Percentiles rank a stretch among this genome's conserved stretches.
phyloP scores from a whole-genome alignment of 345 rosid genomes.

The Turritis glabra region DNA sequence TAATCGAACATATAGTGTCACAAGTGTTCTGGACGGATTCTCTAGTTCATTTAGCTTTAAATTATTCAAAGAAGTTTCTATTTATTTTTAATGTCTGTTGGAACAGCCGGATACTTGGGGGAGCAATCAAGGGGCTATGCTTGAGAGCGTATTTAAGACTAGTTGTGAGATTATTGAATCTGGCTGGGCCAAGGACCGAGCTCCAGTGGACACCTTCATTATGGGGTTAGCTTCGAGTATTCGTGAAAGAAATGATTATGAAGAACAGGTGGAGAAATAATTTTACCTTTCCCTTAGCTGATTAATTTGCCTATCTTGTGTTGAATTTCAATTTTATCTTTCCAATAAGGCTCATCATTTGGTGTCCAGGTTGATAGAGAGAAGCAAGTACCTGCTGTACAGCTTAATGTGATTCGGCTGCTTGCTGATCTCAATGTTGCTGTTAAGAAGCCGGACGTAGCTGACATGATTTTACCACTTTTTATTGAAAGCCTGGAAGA shows the following conservation, averaged over 20 bases:
- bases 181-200: constrained; percentile 93
- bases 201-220: constrained; percentile 95
- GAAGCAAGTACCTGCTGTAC: constrained; percentile 77
- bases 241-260: constrained; percentile 89
- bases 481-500: constrained; percentile 97
- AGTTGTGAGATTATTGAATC: constrained; percentile 87
- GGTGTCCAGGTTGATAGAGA: constrained; percentile 76
- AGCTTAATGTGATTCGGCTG: constrained; percentile 85
- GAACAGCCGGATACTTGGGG: constrained; percentile 86
- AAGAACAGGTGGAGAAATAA: constrained; percentile 62
- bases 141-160: constrained; percentile 74
- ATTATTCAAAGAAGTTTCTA: constrained; percentile 6
- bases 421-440: constrained; percentile 94
- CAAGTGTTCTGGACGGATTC: background rate
- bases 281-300: constrained; percentile 19
- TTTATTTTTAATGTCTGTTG: constrained; percentile 27
- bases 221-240: constrained; percentile 85
- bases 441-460: constrained; percentile 90
- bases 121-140: constrained; percentile 79
- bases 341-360: constrained; percentile 37
- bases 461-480: constrained; percentile 96
- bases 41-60: background rate
- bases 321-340: constrained; percentile 12
- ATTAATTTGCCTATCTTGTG: constrained; percentile 4
- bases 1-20: constrained; percentile 15